Percentiles rank a stretch among this genome's conserved stretches.
Evolutionary conservation across 805 yeast species (phyloP).

Genomic region (Metschnikowia santaceciliae): DNA sequence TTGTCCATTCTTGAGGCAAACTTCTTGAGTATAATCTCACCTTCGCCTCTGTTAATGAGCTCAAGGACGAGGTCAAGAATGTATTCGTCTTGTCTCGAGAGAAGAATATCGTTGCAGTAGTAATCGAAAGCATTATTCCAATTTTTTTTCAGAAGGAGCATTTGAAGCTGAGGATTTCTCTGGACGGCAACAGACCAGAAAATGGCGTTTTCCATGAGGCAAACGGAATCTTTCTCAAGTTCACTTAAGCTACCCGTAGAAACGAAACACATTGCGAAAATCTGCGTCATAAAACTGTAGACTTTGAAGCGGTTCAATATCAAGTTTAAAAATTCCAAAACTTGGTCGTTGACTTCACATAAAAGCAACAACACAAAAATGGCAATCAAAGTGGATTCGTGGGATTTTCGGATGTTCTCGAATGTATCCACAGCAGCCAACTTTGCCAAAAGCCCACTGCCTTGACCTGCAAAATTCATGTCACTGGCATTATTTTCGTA

Average conservation of each 20-base stretch:
- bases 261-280: slow-evolving; percentile 27
- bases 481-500: slow-evolving; percentile 2
- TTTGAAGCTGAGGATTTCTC: slow-evolving; percentile 17
- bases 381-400: slow-evolving; percentile 27
- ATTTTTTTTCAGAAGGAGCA: slow-evolving; percentile 16
- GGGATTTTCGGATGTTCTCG: slow-evolving; percentile 26
- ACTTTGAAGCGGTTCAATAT: slow-evolving; percentile 23
- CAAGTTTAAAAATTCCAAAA: slow-evolving; percentile 22
- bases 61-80: slow-evolving; percentile 14
- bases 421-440: slow-evolving; percentile 23
- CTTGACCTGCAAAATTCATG: slow-evolving; percentile 10
- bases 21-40: slow-evolving; percentile 6
- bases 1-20: slow-evolving; percentile 18
- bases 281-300: slow-evolving; percentile 22
- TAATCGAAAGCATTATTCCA: slow-evolving; percentile 27
- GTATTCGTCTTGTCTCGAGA: slow-evolving; percentile 4
- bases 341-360: slow-evolving; percentile 30
- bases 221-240: slow-evolving; percentile 14
- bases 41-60: slow-evolving; percentile 14
- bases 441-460: slow-evolving; percentile 23
- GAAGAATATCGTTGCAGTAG: slow-evolving; percentile 17
- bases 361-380: slow-evolving; percentile 29
- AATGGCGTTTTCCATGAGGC: slow-evolving; percentile 24
- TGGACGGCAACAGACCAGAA: slow-evolving; percentile 28
- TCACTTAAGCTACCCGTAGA: slow-evolving; percentile 9